Base-by-base conservation (phyloP, 176 grass and related monocot species). In the Thalia dealbata region DNA sequence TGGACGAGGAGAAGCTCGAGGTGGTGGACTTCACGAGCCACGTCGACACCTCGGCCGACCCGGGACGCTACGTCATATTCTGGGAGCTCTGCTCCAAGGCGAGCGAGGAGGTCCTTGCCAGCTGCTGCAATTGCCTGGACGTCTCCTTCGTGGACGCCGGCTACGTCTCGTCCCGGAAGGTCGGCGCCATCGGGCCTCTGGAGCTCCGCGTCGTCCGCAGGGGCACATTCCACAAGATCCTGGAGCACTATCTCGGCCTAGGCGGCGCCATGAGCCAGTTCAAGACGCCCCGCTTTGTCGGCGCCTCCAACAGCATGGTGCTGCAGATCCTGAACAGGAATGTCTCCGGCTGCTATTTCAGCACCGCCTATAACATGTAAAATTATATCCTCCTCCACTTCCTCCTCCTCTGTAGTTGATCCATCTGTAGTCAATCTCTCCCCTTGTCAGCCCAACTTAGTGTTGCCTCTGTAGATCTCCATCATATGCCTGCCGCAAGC, bases 21-120 rank as follows among this genome's bases (percentile, higher is more conserved):
- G 50, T 99, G 0, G 81, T 95, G 12, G 95, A 99, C 67, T 99
- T 99, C 79, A 95, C 95, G 15, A 99, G 95, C 85, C 79, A 75
- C 1, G 88, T 87, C 19, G 90, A 99, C 52, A 76, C 26, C 42
- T 87, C 88, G 50, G 78, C 67, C 0, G 83, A 99, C 67, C 95
- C 90, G 0, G 83, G 79, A 44, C 90, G 67, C 75, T 99, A 99
- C 15, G 90, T 95, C 58, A 93, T 99, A 50, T 99, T 89, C 80
- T 99, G 95, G 95, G 95, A 99, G 84, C 72, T 99, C 71, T 91
- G 79, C 29, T 75, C 79, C 0, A 75, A 88, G 8, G 65, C 85
- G 1, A 88, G 46, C 0, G 72, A 79, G 0, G 95, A 99, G 30
- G 74, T 95, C 10, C 73, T 99, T 1, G 74, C 21, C 26, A 86